phyloP scores from a whole-genome alignment of 2,329 filamentous ascomycete genomes.

The Knoxdaviesia proteae region DNA sequence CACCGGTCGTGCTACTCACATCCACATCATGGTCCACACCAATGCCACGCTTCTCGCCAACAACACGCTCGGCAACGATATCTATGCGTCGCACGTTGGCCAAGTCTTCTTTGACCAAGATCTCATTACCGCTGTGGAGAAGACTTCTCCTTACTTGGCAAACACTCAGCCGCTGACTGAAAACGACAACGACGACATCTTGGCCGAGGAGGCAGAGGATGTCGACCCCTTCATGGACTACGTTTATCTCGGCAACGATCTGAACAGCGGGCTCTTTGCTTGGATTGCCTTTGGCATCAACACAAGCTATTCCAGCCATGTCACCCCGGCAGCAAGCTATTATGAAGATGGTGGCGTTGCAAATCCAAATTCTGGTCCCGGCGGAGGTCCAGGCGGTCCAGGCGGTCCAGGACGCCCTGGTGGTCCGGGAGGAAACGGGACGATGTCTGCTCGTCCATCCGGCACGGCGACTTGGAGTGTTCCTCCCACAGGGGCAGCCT shows the following conservation, averaged over 20 bases:
- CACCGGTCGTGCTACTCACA: slow-evolving; percentile 17
- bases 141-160: slow-evolving; percentile 19
- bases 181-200: slow-evolving; percentile 29
- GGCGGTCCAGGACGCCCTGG: no score
- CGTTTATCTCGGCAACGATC: slow-evolving; percentile 28
- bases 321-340: slow-evolving; percentile 13
- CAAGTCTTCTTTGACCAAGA: slow-evolving; percentile 41
- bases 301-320: slow-evolving; percentile 6
- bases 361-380: slow-evolving; percentile 6
- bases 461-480: no score
- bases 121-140: slow-evolving; percentile 27
- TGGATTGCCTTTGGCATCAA: slow-evolving; percentile 33
- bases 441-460: no score
- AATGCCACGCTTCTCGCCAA: slow-evolving; percentile 20
- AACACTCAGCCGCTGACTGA: slow-evolving; percentile 22
- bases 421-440: no score
- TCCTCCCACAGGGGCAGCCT: no score
- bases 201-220: slow-evolving; percentile 23
- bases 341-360: slow-evolving; percentile 13
- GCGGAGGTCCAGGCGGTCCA: background rate
- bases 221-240: slow-evolving; percentile 39
- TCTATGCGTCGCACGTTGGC: slow-evolving; percentile 34
- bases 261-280: slow-evolving; percentile 27
- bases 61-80: slow-evolving; percentile 24
- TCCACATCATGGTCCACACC: slow-evolving; percentile 16